Conservation (phyloP, 345 rosid species). For the Combretum micranthum region DNA sequence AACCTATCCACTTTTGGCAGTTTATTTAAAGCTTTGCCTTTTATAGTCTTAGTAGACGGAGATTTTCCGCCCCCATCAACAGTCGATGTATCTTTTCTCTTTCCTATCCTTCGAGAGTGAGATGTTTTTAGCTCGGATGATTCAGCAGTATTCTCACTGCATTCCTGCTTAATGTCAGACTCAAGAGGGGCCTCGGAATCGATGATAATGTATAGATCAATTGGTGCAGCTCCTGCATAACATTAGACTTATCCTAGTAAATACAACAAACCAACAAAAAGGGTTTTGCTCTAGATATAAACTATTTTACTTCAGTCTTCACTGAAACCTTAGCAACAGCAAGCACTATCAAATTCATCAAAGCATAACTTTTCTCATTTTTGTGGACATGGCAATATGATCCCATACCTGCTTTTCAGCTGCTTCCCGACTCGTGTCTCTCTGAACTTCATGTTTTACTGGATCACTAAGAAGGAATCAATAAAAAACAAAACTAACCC, state of each 20-base stretch:
- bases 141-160: slow-evolving; percentile 7
- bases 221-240: slow-evolving; percentile 36
- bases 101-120: slow-evolving; percentile 19
- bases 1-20: slow-evolving; percentile 19
- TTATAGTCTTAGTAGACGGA: slow-evolving; percentile 34
- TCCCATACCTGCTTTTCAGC: slow-evolving; percentile 25
- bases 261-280: slow-evolving; percentile 1
- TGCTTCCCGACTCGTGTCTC: slow-evolving; percentile 14
- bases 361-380: neutral
- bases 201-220: slow-evolving; percentile 49
- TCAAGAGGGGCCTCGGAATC: slow-evolving; percentile 66
- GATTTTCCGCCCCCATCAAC: slow-evolving; percentile 19
- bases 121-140: slow-evolving; percentile 14
- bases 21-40: slow-evolving; percentile 43
- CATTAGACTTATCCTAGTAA: slow-evolving; percentile 12
- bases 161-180: slow-evolving; percentile 15
- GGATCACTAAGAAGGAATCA: slow-evolving; percentile 12
- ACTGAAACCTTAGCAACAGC: too few species aligned
- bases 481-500: neutral
- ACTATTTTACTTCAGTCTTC: too few species aligned
- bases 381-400: slow-evolving; percentile 13
- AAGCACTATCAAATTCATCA: neutral
- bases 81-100: slow-evolving; percentile 26
- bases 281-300: neutral
- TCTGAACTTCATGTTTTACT: slow-evolving; percentile 30